Percentiles rank a stretch among this genome's conserved stretches.
Evolutionary conservation across 1,139 yeast species (phyloP).

Genomic region (Suhomyces terraborum): DNA sequence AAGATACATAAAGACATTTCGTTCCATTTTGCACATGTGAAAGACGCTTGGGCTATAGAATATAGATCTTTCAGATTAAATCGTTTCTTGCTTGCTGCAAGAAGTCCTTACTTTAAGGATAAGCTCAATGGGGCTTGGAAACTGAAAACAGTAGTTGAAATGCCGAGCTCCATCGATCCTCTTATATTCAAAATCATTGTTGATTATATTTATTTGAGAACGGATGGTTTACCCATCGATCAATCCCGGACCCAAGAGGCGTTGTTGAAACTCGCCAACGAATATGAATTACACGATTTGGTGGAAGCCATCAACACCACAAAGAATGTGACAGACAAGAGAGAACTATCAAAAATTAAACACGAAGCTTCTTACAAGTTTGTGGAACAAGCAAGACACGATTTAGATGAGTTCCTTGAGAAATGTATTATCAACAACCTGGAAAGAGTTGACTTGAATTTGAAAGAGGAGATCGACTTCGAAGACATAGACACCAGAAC

Average conservation of each 20-base stretch:
- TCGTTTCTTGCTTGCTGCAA: slow-evolving; percentile 43
- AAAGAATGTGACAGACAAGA: slow-evolving; percentile 18
- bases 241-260: slow-evolving; percentile 23
- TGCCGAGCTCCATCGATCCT: slow-evolving; percentile 26
- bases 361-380: slow-evolving; percentile 47
- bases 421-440: slow-evolving; percentile 36
- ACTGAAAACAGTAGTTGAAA: slow-evolving; percentile 22
- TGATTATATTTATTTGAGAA: slow-evolving; percentile 54
- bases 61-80: slow-evolving; percentile 31
- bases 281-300: slow-evolving; percentile 40
- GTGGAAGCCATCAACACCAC: slow-evolving; percentile 30
- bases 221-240: slow-evolving; percentile 31
- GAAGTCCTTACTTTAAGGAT: slow-evolving; percentile 33
- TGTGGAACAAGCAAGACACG: slow-evolving; percentile 50
- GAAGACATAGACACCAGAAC: slow-evolving; percentile 33
- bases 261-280: slow-evolving; percentile 35
- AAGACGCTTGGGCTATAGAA: slow-evolving; percentile 19
- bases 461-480: slow-evolving; percentile 28
- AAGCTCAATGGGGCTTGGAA: slow-evolving; percentile 33
- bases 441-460: slow-evolving; percentile 12
- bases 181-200: slow-evolving; percentile 41
- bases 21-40: slow-evolving; percentile 27
- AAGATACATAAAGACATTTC: slow-evolving; percentile 40
- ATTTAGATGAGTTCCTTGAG: slow-evolving; percentile 44
- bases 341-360: slow-evolving; percentile 42